These are phyloP conservation scores for Nepenthes alata DNA, from an alignment of 179 eudicot species.

Conservation along the genomic window DNA sequence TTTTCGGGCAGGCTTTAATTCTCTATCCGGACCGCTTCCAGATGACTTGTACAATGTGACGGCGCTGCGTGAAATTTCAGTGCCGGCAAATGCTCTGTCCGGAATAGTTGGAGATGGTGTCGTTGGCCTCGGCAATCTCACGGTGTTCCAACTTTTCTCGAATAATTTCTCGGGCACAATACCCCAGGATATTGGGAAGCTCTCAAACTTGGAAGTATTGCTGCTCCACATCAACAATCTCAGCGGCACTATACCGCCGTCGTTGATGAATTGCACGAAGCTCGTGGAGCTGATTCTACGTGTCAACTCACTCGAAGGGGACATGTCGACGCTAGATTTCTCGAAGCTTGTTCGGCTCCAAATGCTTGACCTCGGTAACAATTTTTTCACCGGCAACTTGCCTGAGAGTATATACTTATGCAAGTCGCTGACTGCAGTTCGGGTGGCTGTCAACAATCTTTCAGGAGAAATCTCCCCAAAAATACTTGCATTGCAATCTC, in stretches of 20 bases:
- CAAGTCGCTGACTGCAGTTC: constrained; percentile 63
- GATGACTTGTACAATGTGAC: constrained; percentile 29
- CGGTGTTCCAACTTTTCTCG: constrained; percentile 38
- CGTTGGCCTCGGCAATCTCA: constrained; percentile 40
- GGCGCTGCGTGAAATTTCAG: constrained; percentile 38
- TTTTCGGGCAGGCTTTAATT: constrained; percentile 60
- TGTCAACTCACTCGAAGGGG: constrained; percentile 57
- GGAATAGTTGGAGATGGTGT: constrained; percentile 40
- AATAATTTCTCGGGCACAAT: constrained; percentile 45
- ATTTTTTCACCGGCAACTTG: constrained; percentile 47
- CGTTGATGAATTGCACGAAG: constrained; percentile 56
- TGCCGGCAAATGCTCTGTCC: constrained; percentile 51
- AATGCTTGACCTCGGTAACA: constrained; percentile 72
- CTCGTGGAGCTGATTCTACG: constrained; percentile 47
- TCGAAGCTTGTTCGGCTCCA: constrained; percentile 38
- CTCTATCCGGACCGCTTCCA: constrained; percentile 46
- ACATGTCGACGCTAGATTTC: constrained; percentile 64
- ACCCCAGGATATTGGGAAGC: constrained; percentile 49
- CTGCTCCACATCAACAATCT: constrained; percentile 60
- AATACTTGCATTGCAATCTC: constrained; percentile 34
- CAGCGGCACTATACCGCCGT: constrained; percentile 54
- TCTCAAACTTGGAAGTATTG: constrained; percentile 44
- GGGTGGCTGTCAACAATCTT: constrained; percentile 53
- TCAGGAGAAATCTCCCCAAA: constrained; percentile 47
- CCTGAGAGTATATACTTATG: constrained; percentile 64